Percentiles rank a stretch among this genome's conserved stretches.
Evolutionary conservation across 2,329 filamentous ascomycete genomes (phyloP).

Genomic region (Harringtonia aguacate): DNA sequence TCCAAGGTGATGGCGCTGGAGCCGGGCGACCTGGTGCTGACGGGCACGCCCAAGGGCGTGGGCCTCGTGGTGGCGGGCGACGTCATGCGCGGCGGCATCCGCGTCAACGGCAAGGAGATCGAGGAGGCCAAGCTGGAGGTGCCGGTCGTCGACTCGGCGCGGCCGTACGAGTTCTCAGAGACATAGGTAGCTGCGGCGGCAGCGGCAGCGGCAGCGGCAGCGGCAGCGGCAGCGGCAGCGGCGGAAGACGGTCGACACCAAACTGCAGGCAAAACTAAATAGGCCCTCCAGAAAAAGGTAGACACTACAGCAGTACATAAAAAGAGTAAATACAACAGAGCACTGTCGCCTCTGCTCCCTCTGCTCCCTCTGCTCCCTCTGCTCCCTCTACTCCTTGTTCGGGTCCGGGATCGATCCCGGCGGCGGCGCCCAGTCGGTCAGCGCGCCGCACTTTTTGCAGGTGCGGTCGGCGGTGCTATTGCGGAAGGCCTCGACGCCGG

Average conservation of each 20-base stretch:
- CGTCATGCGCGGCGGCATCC: constrained; percentile 74
- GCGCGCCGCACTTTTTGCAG: constrained; percentile 64
- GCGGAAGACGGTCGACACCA: no score
- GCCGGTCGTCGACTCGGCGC: constrained; percentile 65
- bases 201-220: no score
- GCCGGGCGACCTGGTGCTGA: constrained; percentile 84
- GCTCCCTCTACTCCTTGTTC: constrained; percentile 34
- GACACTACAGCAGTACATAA: no score
- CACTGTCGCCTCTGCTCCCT: no score
- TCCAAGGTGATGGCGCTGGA: constrained; percentile 91
- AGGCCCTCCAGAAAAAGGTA: no score
- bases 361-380: no score
- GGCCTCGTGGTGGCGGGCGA: constrained; percentile 78
- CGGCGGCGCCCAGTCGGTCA: constrained; percentile 49
- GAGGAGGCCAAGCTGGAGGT: constrained; percentile 81
- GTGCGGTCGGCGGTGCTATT: constrained; percentile 54
- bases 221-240: no score
- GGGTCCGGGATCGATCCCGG: constrained; percentile 49
- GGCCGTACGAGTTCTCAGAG: constrained; percentile 67
- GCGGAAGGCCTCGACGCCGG: constrained; percentile 75
- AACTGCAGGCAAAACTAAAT: no score
- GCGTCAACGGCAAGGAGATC: constrained; percentile 69
- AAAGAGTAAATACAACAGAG: no score
- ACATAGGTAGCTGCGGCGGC: constrained; percentile 34
- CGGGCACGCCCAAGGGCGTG: constrained; percentile 95